These are phyloP conservation scores for Cyclotella kingstonii DNA, from an alignment of 108 stramenopile genomes.

Conservation along the genomic window DNA sequence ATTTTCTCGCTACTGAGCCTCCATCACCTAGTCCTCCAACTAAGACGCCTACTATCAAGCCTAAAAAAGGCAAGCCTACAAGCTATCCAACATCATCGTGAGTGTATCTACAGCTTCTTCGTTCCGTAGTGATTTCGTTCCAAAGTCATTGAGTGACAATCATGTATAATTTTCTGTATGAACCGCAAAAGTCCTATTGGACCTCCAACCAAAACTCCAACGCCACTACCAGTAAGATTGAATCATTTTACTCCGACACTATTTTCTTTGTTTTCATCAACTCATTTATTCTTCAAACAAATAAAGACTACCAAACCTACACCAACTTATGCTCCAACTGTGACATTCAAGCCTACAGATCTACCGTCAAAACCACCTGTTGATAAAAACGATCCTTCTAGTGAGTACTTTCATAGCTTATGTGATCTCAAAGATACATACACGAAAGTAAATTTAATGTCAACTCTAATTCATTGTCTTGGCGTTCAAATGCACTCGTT, in stretches of 20 bases:
- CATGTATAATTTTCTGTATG: too few species aligned
- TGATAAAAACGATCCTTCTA: conserved; percentile 17
- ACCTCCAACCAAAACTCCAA: conserved; percentile 25
- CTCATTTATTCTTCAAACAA: background rate
- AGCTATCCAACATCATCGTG: conserved; percentile 10
- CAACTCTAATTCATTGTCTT: too few species aligned
- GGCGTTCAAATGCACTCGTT: too few species aligned
- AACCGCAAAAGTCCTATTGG: conserved; percentile 17
- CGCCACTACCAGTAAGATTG: conserved; percentile 9
- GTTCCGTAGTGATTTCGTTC: background rate
- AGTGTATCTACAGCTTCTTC: background rate
- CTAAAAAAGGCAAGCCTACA: conserved; percentile 9
- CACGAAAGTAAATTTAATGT: too few species aligned
- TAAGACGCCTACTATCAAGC: conserved; percentile 12
- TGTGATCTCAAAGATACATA: background rate
- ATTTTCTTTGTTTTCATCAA: too few species aligned
- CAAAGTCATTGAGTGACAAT: too few species aligned
- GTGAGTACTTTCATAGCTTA: background rate
- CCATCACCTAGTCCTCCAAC: conserved; percentile 19
- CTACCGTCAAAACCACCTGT: background rate
- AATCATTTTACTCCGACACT: background rate
- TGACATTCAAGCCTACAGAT: conserved; percentile 31
- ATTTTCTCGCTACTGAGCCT: conserved; percentile 35
- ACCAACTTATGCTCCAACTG: conserved; percentile 30
- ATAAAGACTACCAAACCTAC: conserved; percentile 12